phyloP scores from a whole-genome alignment of 2,329 filamentous ascomycete genomes.

The Ophiocordyceps camponoti-saundersi region DNA sequence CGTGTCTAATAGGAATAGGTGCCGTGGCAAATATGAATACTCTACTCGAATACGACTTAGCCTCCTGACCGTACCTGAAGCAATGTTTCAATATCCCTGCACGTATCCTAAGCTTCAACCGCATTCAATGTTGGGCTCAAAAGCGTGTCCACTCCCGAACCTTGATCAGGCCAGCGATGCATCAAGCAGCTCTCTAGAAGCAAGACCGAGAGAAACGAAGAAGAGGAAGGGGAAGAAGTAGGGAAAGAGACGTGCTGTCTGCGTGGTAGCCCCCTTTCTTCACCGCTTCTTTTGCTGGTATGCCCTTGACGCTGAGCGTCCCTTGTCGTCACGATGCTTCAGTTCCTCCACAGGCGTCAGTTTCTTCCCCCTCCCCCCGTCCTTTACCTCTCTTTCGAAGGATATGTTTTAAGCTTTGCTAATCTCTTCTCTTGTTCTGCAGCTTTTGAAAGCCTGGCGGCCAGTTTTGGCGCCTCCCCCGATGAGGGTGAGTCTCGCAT shows the following conservation, averaged over 20 bases:
- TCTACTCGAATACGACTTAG: not conserved
- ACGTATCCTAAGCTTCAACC: not conserved
- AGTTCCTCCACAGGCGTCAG: conserved; percentile 7
- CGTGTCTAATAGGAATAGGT: too few species aligned
- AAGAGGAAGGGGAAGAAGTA: too few species aligned
- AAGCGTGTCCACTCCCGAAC: not conserved
- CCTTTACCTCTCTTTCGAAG: too few species aligned
- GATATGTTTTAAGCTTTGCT: not conserved
- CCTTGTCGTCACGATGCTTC: conserved; percentile 4
- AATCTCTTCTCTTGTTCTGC: not conserved
- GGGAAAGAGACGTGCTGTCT: not conserved
- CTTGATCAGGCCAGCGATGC: not conserved
- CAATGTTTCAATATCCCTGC: not conserved
- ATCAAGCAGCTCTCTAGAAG: not conserved
- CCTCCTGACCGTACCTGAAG: not conserved
- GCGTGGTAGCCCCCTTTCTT: not conserved
- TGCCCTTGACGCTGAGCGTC: not conserved
- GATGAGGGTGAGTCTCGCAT: conserved; percentile 17
- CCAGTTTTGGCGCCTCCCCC: conserved; percentile 15
- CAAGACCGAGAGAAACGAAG: too few species aligned
- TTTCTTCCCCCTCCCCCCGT: not conserved
- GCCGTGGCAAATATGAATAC: too few species aligned
- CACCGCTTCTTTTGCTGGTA: not conserved
- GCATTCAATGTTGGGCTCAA: not conserved
- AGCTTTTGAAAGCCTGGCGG: conserved; percentile 18